A percentile compares a stretch with the other conserved stretches of the same genome.
phyloP scores from a whole-genome alignment of 2,329 filamentous ascomycete genomes.

The Monilinia fructicola region DNA sequence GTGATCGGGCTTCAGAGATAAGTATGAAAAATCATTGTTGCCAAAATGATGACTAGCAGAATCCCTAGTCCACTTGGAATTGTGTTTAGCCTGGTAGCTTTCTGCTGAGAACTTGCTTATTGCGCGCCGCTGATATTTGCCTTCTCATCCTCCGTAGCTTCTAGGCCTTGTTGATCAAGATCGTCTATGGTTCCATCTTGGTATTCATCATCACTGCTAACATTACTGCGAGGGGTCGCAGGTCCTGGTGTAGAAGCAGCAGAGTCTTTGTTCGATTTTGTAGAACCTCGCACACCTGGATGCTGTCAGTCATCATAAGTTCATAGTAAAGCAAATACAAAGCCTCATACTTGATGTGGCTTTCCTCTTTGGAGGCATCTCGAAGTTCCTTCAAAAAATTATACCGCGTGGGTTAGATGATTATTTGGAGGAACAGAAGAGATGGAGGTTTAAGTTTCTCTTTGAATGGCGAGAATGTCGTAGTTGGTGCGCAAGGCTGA shows the following conservation, averaged over 20 bases:
- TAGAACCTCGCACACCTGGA: conserved; percentile 47
- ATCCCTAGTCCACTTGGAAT: conserved; percentile 29
- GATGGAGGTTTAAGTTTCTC: conserved; percentile 18
- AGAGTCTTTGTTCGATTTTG: conserved; percentile 58
- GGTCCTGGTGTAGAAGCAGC: conserved; percentile 60
- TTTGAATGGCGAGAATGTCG: background rate
- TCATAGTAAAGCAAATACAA: conserved; percentile 32
- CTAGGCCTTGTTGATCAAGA: conserved; percentile 46
- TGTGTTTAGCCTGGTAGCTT: conserved; percentile 33
- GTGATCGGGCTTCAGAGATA: conserved; percentile 84
- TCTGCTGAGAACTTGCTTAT: conserved; percentile 57
- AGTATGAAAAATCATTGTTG: conserved; percentile 69
- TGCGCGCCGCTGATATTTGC: conserved; percentile 58
- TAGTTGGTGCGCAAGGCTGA: conserved; percentile 25
- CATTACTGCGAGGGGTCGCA: conserved; percentile 58
- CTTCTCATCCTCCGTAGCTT: conserved; percentile 51
- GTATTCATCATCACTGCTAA: conserved; percentile 51
- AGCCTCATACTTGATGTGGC: conserved; percentile 52
- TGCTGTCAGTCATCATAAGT: conserved; percentile 41
- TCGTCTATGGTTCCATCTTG: conserved; percentile 17
- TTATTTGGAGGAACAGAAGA: conserved; percentile 17
- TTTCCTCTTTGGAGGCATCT: conserved; percentile 73
- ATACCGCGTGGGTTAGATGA: conserved; percentile 20
- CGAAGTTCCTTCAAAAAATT: conserved; percentile 33
- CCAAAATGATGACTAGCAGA: conserved; percentile 41